Conservation (phyloP, 805 yeast genomes). For the Starmerella floricola region DNA sequence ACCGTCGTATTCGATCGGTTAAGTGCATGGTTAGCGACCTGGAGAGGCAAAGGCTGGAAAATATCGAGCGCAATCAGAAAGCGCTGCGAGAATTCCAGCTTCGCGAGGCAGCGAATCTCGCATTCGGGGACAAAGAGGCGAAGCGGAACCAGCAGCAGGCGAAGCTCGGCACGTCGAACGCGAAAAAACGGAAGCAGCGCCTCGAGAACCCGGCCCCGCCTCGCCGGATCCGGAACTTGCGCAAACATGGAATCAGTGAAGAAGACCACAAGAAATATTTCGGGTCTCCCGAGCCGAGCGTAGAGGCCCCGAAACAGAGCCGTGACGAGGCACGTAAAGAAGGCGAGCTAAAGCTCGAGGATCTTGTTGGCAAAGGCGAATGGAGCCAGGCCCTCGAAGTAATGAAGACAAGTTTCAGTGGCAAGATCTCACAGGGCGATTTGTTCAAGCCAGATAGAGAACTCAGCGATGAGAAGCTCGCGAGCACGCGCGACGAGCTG, state of each 20-base stretch:
- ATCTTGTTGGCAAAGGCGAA: conserved; percentile 28
- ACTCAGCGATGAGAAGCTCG: conserved; percentile 41
- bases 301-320: conserved; percentile 17
- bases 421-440: conserved; percentile 29
- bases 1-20: not conserved
- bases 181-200: conserved; percentile 9
- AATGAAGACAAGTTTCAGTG: conserved; percentile 23
- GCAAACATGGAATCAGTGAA: conserved; percentile 30
- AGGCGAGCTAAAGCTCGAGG: conserved; percentile 27
- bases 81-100: conserved; percentile 61
- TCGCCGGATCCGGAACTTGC: conserved; percentile 33
- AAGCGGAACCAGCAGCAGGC: conserved; percentile 22
- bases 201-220: conserved; percentile 18
- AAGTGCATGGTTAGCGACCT: conserved; percentile 25
- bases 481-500: conserved; percentile 43
- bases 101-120: conserved; percentile 43
- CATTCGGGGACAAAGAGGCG: conserved; percentile 37
- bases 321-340: conserved; percentile 37
- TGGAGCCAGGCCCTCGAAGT: conserved; percentile 30
- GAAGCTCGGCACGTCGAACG: conserved; percentile 18
- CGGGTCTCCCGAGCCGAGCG: conserved; percentile 21
- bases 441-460: conserved; percentile 36
- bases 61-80: conserved; percentile 69
- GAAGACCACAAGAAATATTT: conserved; percentile 23
- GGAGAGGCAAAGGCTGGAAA: conserved; percentile 27